These are phyloP conservation scores for Talaromyces sp. DNA, from an alignment of 2,329 filamentous ascomycete species.

Conservation along the genomic window DNA sequence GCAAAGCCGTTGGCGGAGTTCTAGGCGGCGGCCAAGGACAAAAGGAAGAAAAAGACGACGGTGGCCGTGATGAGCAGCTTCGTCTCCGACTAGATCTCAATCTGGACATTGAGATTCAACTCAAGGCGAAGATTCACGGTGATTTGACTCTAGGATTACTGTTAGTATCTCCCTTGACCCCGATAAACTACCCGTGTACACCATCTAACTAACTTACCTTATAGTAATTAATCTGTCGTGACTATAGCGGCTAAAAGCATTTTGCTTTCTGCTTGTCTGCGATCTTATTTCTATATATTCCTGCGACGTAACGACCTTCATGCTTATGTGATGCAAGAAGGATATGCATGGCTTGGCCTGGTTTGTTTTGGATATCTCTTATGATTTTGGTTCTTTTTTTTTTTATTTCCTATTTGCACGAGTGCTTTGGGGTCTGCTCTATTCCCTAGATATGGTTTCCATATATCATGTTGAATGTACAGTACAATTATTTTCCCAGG, in stretches of 20 bases:
- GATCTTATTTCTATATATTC: conserved; percentile 5
- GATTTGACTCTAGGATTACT: conserved; percentile 78
- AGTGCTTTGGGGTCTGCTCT: conserved; percentile 5
- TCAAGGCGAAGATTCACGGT: conserved; percentile 84
- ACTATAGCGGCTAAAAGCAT: conserved; percentile 18
- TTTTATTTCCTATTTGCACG: conserved; percentile 2
- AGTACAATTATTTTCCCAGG: conserved; percentile 19
- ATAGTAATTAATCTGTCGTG: conserved; percentile 20
- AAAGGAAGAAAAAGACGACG: conserved; percentile 45
- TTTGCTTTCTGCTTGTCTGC: background rate
- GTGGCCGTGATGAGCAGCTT: conserved; percentile 65
- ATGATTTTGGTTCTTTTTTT: conserved; percentile 6
- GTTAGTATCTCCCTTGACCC: conserved; percentile 60
- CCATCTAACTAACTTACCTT: conserved; percentile 22
- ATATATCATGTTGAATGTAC: conserved; percentile 19
- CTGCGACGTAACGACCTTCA: conserved; percentile 14
- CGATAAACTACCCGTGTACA: no score
- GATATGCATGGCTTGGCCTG: conserved; percentile 15
- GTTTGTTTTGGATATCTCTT: conserved; percentile 3
- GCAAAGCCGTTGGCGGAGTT: conserved; percentile 46
- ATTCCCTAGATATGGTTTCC: conserved; percentile 16
- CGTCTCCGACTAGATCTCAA: conserved; percentile 75
- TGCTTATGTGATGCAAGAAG: conserved; percentile 20
- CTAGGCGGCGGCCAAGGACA: conserved; percentile 37
- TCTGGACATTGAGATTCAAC: conserved; percentile 79